These are phyloP conservation scores for Suhomyces kunorum DNA, from an alignment of 1,139 yeast species.

Conservation along the genomic window DNA sequence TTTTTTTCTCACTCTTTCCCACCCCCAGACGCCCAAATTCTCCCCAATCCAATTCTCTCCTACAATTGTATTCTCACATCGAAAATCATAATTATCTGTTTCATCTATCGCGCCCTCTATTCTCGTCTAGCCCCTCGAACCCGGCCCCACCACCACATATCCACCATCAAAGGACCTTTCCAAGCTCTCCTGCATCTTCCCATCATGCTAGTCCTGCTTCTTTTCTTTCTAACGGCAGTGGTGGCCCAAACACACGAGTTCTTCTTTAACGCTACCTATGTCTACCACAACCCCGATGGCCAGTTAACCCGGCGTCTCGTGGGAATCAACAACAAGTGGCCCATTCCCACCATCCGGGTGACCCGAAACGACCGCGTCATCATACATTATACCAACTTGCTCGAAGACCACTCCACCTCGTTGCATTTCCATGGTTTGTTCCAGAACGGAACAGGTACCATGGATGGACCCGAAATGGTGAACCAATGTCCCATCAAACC, in stretches of 20 bases:
- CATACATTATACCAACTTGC: constrained; percentile 58
- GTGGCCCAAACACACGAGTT: constrained; percentile 51
- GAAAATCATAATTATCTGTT: no score
- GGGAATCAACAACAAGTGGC: constrained; percentile 73
- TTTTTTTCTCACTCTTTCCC: no score
- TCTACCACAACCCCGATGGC: constrained; percentile 68
- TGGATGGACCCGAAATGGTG: constrained; percentile 80
- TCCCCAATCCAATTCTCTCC: no score
- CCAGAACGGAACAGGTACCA: constrained; percentile 58
- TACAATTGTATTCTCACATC: no score
- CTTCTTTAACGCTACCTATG: constrained; percentile 56
- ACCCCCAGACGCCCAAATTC: no score
- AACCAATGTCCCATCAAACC: constrained; percentile 79
- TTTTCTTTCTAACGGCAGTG: constrained; percentile 8
- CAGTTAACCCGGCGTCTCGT: constrained; percentile 50
- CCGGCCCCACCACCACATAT: no score
- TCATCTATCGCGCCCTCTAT: no score
- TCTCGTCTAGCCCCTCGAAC: no score
- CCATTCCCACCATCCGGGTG: constrained; percentile 68
- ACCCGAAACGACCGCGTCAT: constrained; percentile 62
- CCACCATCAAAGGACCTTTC: neutral
- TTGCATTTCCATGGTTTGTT: constrained; percentile 78
- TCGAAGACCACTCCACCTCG: constrained; percentile 56
- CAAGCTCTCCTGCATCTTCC: neutral
- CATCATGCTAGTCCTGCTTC: constrained; percentile 3